Evolutionary conservation across 2,329 filamentous ascomycete genomes (phyloP).

Genomic region (Blastomyces gilchristii): DNA sequence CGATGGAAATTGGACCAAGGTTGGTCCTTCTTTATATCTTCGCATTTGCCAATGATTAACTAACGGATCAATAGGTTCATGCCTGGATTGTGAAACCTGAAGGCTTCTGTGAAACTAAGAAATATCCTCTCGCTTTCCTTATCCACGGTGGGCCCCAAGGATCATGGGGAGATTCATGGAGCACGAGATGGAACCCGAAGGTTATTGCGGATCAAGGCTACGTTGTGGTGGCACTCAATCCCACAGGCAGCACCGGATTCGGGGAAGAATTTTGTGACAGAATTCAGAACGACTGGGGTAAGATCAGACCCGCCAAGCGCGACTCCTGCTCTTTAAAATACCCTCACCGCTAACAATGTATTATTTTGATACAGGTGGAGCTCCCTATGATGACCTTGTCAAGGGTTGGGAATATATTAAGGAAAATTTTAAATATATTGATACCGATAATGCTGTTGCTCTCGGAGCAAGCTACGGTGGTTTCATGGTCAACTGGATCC

Average conservation of each 20-base stretch:
- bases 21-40: constrained; percentile 10
- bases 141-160: constrained; percentile 78
- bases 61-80: constrained; percentile 26
- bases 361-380: constrained; percentile 35
- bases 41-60: neutral
- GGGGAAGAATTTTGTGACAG: constrained; percentile 67
- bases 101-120: constrained; percentile 57
- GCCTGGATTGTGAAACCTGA: constrained; percentile 36
- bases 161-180: constrained; percentile 66
- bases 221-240: constrained; percentile 70
- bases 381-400: constrained; percentile 73
- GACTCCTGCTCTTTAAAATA: no score
- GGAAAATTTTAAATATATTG: constrained; percentile 29
- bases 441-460: constrained; percentile 31
- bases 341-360: neutral
- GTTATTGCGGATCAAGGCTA: constrained; percentile 83
- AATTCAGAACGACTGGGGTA: constrained; percentile 71
- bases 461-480: constrained; percentile 35
- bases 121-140: constrained; percentile 67
- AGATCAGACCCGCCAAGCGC: neutral
- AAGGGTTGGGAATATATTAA: constrained; percentile 63
- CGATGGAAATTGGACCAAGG: constrained; percentile 28
- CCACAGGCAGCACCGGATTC: constrained; percentile 73
- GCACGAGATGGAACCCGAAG: constrained; percentile 74
- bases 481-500: constrained; percentile 65